phyloP scores from a whole-genome alignment of 2,329 filamentous ascomycete species.

The Thelonectria blattea region DNA sequence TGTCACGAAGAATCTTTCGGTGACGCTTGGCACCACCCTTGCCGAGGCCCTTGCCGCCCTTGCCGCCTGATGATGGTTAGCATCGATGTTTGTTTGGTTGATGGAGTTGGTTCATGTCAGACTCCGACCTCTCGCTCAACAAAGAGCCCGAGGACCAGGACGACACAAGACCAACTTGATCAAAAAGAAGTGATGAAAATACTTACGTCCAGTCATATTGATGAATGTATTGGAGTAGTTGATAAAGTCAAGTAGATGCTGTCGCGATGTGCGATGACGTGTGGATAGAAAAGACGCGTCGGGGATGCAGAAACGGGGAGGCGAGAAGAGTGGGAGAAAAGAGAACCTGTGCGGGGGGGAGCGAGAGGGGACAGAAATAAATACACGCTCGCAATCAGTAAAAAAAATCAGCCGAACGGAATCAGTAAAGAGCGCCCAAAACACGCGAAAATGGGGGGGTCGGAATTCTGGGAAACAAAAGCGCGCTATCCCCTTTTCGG shows the following conservation, averaged over 20 bases:
- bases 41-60: conserved; percentile 96
- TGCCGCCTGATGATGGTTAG: conserved; percentile 74
- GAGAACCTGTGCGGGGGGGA: conserved; percentile 37
- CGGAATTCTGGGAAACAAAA: conserved; percentile 13
- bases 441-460: conserved; percentile 9
- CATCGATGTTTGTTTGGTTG: conserved; percentile 38
- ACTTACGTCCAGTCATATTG: conserved; percentile 79
- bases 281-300: conserved; percentile 35
- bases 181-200: conserved; percentile 1
- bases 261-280: conserved; percentile 38
- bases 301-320: conserved; percentile 19
- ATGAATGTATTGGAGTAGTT: conserved; percentile 42
- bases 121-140: not conserved
- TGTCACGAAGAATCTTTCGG: conserved; percentile 99
- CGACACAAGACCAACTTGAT: not conserved
- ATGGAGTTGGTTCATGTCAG: not conserved
- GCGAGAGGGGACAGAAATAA: conserved; percentile 41
- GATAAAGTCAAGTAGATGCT: conserved; percentile 38
- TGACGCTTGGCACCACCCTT: conserved; percentile 99
- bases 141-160: not conserved
- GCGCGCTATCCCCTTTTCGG: conserved; percentile 7
- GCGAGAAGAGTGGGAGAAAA: conserved; percentile 28
- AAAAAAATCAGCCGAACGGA: conserved; percentile 6
- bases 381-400: conserved; percentile 48
- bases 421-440: conserved; percentile 35